Percentiles rank a stretch among this genome's conserved stretches.
phyloP scores from a whole-genome alignment of 768 basidiomycete genomes.

The Chalciporus chontae region DNA sequence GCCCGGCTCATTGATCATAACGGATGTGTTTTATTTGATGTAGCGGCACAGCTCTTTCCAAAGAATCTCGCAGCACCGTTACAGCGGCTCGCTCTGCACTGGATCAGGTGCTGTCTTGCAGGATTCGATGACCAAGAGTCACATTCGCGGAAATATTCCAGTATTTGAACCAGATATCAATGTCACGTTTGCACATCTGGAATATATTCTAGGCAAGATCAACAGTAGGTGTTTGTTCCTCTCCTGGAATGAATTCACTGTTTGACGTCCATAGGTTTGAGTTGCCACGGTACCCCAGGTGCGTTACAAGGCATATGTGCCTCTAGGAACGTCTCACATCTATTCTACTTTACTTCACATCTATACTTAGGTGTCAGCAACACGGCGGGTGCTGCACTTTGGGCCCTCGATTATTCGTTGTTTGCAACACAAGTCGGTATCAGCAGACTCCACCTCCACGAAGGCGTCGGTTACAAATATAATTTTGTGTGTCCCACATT shows the following conservation, averaged over 20 bases:
- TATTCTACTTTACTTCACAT: constrained; percentile 1
- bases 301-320: neutral
- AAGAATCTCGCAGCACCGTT: constrained; percentile 40
- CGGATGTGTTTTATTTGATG: constrained; percentile 34
- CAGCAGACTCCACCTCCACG: constrained; percentile 56
- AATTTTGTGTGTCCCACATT: neutral
- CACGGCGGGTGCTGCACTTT: constrained; percentile 66
- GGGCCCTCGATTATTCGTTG: constrained; percentile 64
- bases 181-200: constrained; percentile 42
- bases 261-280: constrained; percentile 20
- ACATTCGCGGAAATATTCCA: constrained; percentile 54
- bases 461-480: constrained; percentile 70
- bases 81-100: constrained; percentile 58
- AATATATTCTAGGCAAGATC: constrained; percentile 62
- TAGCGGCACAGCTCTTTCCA: neutral
- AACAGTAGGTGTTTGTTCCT: constrained; percentile 45
- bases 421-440: constrained; percentile 56
- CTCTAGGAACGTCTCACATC: neutral
- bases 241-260: neutral
- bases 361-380: constrained; percentile 62
- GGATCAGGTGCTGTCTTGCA: constrained; percentile 53
- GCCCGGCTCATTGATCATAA: constrained; percentile 49
- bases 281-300: constrained; percentile 38
- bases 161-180: constrained; percentile 50
- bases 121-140: constrained; percentile 63